Evolutionary conservation across 345 rosid genomes (phyloP).

Genomic region (Brassica incana): DNA sequence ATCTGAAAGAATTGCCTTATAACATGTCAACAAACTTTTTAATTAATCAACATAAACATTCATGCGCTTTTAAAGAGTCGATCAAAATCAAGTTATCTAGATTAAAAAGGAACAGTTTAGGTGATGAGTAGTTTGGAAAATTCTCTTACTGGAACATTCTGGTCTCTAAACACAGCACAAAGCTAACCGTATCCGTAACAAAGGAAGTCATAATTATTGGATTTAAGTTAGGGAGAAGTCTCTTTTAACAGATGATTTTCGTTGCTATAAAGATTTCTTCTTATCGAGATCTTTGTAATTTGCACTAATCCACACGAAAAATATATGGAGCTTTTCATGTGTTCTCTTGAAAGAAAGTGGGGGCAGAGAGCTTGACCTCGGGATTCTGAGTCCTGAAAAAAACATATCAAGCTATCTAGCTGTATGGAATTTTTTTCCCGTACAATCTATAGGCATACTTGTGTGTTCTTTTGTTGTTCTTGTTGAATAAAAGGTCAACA

Average conservation of each 20-base stretch:
- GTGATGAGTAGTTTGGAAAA: conserved; percentile 11
- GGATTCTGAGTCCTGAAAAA: conserved; percentile 33
- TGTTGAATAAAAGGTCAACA: background rate
- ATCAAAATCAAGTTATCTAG: background rate
- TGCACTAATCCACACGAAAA: background rate
- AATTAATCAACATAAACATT: too few relatives aligned
- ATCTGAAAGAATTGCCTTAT: too few relatives aligned
- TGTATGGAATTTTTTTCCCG: conserved; percentile 32
- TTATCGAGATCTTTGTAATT: background rate
- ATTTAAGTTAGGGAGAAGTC: conserved; percentile 17
- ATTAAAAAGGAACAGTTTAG: conserved; percentile 9
- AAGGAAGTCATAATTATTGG: background rate
- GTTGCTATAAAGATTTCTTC: conserved; percentile 10
- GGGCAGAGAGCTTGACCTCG: conserved; percentile 15
- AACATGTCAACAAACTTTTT: too few relatives aligned
- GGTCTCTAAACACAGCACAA: conserved; percentile 12
- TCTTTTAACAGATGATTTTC: conserved; percentile 7
- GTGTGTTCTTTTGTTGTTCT: conserved; percentile 1
- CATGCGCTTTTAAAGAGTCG: too few relatives aligned
- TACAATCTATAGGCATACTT: conserved; percentile 34
- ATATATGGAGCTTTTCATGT: conserved; percentile 20
- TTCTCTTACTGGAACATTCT: conserved; percentile 16
- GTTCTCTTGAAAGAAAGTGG: conserved; percentile 27
- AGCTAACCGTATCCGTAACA: background rate
- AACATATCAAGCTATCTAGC: conserved; percentile 41